phyloP scores from a whole-genome alignment of 164 flowering plant species.

The Buxus sempervirens region DNA sequence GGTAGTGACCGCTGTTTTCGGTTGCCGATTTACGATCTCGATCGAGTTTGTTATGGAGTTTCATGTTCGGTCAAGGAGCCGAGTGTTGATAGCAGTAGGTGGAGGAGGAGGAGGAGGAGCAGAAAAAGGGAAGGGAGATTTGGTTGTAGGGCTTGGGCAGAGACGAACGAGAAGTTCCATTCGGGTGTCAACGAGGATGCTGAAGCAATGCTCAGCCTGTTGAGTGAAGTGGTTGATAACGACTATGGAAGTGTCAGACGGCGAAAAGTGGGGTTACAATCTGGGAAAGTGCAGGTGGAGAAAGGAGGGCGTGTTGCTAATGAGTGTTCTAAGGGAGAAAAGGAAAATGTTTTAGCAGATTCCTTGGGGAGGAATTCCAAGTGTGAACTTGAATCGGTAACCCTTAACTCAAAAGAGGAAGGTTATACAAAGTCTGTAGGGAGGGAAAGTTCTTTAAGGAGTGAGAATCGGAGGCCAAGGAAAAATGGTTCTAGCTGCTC shows the following conservation, averaged over 20 bases:
- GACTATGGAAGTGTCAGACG: conserved; percentile 24
- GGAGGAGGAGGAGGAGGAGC: conserved; percentile 25
- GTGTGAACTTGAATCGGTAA: conserved; percentile 16
- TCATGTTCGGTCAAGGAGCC: conserved; percentile 25
- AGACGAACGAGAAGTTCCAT: conserved; percentile 19
- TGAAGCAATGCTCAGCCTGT: conserved; percentile 64
- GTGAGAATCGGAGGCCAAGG: conserved; percentile 31
- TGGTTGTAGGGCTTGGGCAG: conserved; percentile 32
- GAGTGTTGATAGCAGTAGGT: conserved; percentile 13
- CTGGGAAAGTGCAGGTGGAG: conserved; percentile 19
- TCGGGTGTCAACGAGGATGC: conserved; percentile 32
- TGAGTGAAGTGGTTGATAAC: conserved; percentile 47
- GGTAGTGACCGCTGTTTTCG: conserved; percentile 24
- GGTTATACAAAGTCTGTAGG: conserved; percentile 6
- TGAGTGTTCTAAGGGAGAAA: conserved; percentile 25
- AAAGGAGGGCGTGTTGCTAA: conserved; percentile 14
- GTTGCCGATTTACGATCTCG: conserved; percentile 27
- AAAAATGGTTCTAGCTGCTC: conserved; percentile 58
- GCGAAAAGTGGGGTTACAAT: conserved; percentile 16
- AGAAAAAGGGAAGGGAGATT: conserved; percentile 26
- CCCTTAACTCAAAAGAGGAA: conserved; percentile 21
- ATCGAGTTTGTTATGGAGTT: conserved; percentile 26
- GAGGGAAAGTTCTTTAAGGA: conserved; percentile 17
- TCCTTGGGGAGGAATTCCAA: conserved; percentile 26
- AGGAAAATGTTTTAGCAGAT: conserved; percentile 20